Evolutionary conservation across 306 rosid genomes (phyloP), one percentile per base, ranked within the genome.

Genomic region (Rosa persica): DNA sequence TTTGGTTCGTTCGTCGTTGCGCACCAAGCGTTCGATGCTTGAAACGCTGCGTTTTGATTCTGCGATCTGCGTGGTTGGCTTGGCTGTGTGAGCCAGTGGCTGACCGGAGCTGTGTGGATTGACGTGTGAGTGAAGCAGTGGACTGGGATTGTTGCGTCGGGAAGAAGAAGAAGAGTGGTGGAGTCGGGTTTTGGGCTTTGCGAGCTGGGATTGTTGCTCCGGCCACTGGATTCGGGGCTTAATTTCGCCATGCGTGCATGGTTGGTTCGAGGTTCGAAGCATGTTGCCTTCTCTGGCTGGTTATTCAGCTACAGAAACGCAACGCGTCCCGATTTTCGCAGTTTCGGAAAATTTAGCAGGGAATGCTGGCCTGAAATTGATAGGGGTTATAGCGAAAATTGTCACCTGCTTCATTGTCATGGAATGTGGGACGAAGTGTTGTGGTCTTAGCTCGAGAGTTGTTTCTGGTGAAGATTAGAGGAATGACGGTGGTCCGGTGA

Each of bases 1-100:
- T 67, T 85, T 77, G 40, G 25, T 70, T 74, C 48, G 69, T 34
- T 48, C 48, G 22, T 25, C 6, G 48, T 38, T 57, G 75, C 84
- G 83, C 58, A 76, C 72, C 44, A 76, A 49, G 77, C 83, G 83
- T 80, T 81, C 65, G 81, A 77, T 74, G 86, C 77, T 76, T 74
- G 74, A 57, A 22, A 51, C 83, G 79, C 67, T 69, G 78, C 74
- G 80, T 57, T 82, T 82, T 69, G 83, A 74, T 83, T 86, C 74
- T 20, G 65, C 70, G 82, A 79, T 81, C 81, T 78, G 79, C 58
- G 16, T 75, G 82, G 72, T 77, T 80, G 42, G 66, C 55, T 43
- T 78, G 10, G 62, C 77, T 70, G 75, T 81, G 25, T 52, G 73
- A 72, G 20, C 39, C 72, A 34, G 67, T 40, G 49, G 72, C 6